Evolutionary conservation across 176 grass and related monocot species (phyloP).

Genomic region (Paspalum vaginatum): DNA sequence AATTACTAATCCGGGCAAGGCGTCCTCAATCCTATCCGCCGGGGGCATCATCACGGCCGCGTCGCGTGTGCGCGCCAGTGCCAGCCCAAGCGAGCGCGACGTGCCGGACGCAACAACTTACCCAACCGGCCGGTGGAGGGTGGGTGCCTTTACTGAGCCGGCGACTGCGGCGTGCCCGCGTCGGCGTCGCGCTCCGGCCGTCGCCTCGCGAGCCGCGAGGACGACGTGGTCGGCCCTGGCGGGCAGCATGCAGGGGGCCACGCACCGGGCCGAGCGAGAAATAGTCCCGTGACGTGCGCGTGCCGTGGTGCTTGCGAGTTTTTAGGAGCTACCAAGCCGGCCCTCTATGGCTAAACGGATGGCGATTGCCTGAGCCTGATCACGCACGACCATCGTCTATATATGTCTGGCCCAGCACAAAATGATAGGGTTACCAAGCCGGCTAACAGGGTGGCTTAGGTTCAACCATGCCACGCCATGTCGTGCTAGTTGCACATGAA

Average conservation of each 20-base stretch:
- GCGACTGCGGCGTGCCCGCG: background rate
- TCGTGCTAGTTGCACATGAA: too few relatives aligned
- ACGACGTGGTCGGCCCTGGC: background rate
- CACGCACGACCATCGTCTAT: too few relatives aligned
- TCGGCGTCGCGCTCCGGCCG: background rate
- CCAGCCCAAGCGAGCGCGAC: conserved; percentile 32
- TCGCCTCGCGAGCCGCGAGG: background rate
- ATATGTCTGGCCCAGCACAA: too few relatives aligned
- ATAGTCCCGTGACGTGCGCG: background rate
- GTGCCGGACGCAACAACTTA: conserved; percentile 30
- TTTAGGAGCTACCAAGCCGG: too few relatives aligned
- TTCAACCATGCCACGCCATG: too few relatives aligned
- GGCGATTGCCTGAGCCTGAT: too few relatives aligned
- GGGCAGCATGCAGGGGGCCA: background rate
- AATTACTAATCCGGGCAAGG: conserved; percentile 16
- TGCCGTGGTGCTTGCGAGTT: conserved; percentile 26
- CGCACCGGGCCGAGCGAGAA: too few relatives aligned
- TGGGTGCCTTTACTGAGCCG: conserved; percentile 19
- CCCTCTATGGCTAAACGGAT: too few relatives aligned
- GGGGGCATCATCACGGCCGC: background rate
- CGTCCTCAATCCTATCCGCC: too few relatives aligned
- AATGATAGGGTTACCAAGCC: too few relatives aligned
- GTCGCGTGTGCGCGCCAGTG: background rate
- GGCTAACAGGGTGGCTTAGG: too few relatives aligned
- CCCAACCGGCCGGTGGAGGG: conserved; percentile 6